Evolutionary conservation across 805 yeast species (phyloP).

Genomic region (Saccharomycopsis amapae): DNA sequence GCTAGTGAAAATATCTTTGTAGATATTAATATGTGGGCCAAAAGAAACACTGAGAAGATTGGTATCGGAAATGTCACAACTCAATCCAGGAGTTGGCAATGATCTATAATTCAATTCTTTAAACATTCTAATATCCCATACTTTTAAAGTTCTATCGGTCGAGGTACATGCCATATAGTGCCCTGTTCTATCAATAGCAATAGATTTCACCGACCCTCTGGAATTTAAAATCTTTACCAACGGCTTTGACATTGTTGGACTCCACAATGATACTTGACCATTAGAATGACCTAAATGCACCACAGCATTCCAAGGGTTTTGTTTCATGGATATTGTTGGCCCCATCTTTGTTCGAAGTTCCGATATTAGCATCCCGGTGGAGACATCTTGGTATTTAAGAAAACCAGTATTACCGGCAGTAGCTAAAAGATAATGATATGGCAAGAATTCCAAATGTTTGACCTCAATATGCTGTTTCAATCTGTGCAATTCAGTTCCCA

Average conservation of each 20-base stretch:
- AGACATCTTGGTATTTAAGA: conserved; percentile 88
- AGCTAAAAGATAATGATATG: conserved; percentile 82
- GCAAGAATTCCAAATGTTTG: conserved; percentile 76
- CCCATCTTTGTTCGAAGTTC: conserved; percentile 86
- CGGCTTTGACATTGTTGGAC: conserved; percentile 83
- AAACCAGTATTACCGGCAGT: conserved; percentile 88
- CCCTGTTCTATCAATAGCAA: conserved; percentile 88
- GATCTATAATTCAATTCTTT: conserved; percentile 56
- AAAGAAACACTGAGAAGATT: conserved; percentile 86
- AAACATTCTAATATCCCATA: conserved; percentile 90
- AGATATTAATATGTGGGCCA: conserved; percentile 91
- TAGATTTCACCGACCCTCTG: conserved; percentile 79
- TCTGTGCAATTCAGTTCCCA: conserved; percentile 88
- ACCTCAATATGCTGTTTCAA: conserved; percentile 85
- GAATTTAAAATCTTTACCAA: conserved; percentile 74
- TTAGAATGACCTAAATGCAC: conserved; percentile 89
- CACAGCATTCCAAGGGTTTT: conserved; percentile 94
- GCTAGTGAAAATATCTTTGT: conserved; percentile 74
- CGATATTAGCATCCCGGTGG: conserved; percentile 81
- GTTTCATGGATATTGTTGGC: conserved; percentile 80
- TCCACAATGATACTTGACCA: conserved; percentile 90
- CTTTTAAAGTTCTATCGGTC: conserved; percentile 72
- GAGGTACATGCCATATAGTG: conserved; percentile 91
- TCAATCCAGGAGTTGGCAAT: conserved; percentile 77
- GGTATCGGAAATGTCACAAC: conserved; percentile 75